These are phyloP conservation scores for Penicillium hesseltinei DNA, from an alignment of 2,329 filamentous ascomycete species.

Conservation along the genomic window DNA sequence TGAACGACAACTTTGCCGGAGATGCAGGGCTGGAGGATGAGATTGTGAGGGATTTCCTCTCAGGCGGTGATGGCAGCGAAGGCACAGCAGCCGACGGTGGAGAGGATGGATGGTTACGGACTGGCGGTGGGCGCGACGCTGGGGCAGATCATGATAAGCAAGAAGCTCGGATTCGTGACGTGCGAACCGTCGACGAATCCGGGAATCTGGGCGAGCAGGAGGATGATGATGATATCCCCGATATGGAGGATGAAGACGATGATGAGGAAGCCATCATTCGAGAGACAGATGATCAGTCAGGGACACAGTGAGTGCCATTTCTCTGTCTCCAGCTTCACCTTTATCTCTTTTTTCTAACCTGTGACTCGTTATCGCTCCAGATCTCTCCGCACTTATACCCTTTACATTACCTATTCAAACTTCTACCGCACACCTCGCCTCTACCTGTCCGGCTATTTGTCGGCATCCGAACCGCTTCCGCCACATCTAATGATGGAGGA, in stretches of 20 bases:
- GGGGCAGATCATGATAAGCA: conserved; percentile 59
- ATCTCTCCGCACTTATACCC: conserved; percentile 85
- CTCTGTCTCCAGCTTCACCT: background rate
- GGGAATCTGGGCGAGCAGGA: conserved; percentile 75
- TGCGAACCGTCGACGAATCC: conserved; percentile 83
- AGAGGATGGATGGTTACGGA: conserved; percentile 89
- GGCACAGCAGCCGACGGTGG: conserved; percentile 69
- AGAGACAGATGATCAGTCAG: conserved; percentile 56
- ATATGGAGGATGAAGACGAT: conserved; percentile 97
- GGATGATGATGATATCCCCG: conserved; percentile 77
- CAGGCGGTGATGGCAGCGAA: conserved; percentile 46
- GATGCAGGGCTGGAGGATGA: conserved; percentile 83
- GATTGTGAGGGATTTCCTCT: conserved; percentile 75
- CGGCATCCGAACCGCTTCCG: conserved; percentile 74
- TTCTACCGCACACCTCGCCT: conserved; percentile 95
- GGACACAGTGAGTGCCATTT: conserved; percentile 52
- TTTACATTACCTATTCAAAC: conserved; percentile 97
- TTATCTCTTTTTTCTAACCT: conserved; percentile 4
- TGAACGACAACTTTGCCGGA: conserved; percentile 91
- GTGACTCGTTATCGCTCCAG: conserved; percentile 45
- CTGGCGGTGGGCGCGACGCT: conserved; percentile 64
- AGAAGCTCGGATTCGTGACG: conserved; percentile 73
- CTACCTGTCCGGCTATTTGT: conserved; percentile 86
- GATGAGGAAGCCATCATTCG: conserved; percentile 93
- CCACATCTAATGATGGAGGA: conserved; percentile 93